Conservation (phyloP, 169 alveolate genomes). For the Sarcocystis neurona region DNA sequence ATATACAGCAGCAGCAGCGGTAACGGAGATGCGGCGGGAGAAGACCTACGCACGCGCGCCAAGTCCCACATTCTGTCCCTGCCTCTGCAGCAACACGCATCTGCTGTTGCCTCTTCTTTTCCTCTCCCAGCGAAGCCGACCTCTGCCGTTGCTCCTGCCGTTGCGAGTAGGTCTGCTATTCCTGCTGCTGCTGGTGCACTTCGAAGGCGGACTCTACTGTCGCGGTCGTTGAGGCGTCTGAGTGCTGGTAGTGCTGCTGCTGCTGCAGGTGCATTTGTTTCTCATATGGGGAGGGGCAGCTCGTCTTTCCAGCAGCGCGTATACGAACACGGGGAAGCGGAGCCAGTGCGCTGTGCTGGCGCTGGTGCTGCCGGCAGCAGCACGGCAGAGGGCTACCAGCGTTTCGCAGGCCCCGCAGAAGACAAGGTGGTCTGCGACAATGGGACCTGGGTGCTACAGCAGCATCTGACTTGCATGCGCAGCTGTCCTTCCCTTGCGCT, state of each 20-base stretch:
- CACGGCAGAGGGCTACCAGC: slow-evolving; percentile 21
- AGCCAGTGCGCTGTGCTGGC: slow-evolving; percentile 40
- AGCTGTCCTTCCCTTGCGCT: slow-evolving; percentile 38
- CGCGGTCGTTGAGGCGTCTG: slow-evolving; percentile 27
- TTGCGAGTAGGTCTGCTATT: too few species aligned
- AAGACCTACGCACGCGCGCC: too few species aligned
- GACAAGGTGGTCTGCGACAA: slow-evolving; percentile 67
- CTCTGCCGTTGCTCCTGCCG: too few species aligned
- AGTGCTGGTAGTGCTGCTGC: slow-evolving; percentile 48
- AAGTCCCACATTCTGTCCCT: too few species aligned
- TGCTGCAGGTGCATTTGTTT: slow-evolving; percentile 34
- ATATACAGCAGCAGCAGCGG: too few species aligned
- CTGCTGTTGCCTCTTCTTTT: too few species aligned
- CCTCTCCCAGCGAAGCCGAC: too few species aligned
- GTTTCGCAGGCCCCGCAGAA: slow-evolving; percentile 49
- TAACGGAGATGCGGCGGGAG: too few species aligned
- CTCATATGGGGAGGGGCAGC: slow-evolving; percentile 21
- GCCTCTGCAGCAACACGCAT: too few species aligned
- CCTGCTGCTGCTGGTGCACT: too few species aligned
- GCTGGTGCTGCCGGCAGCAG: too few species aligned
- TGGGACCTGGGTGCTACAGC: slow-evolving; percentile 59
- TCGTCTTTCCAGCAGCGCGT: background rate
- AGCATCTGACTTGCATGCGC: slow-evolving; percentile 58
- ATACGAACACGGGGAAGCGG: slow-evolving; percentile 53
- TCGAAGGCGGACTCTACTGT: too few species aligned